Evolutionary conservation across 352 stramenopile genomes (phyloP), one percentile per base, ranked within the genome.

Genomic region (Aphanomyces euteiches): DNA sequence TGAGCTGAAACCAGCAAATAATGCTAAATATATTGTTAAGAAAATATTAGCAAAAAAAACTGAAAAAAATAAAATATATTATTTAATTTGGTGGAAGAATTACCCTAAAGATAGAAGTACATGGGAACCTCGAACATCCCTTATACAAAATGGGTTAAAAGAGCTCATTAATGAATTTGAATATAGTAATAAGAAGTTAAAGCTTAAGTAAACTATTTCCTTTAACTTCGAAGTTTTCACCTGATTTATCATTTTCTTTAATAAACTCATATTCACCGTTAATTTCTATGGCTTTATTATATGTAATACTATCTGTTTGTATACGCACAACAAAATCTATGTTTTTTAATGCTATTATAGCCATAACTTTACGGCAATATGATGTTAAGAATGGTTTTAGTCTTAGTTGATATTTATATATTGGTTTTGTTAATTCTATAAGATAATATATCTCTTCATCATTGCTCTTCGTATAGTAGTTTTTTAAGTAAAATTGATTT

Each of bases 271-370:
- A 61, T 13, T 61, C 56, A 61, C 28, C 28, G 28, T 61, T 48
- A 48, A 61, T 61, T 61, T 53, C 56, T 2, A 61, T 61, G 13
- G 21, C 56, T 61, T 61, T 61, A 61, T 61, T 61, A 61, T 61
- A 61, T 53, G 56, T 61, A 61, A 61, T 61, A 13, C 12, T 19
- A 61, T 61, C 56, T 19, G 19, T 19, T 2, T 1, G 1, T 2
- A 61, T 61, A 2, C 56, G 56, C 1, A 61, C 2, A 13, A 61
- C 56, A 19, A 2, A 2, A 61, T 61, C 56, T 53, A 61, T 61
- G 21, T 61, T 61, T 61, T 61, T 61, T 19, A 2, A 61, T 19
- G 56, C 56, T 38, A 61, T 61, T 2, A 2, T 19, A 2, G 56
- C 56, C 56, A 61, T 61, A 38, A 48, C 13, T 53, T 2, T n/a